A percentile compares a stretch with the other conserved stretches of the same genome.
phyloP scores from a whole-genome alignment of 2,329 filamentous ascomycete genomes.

The Fusarium guadeloupense region DNA sequence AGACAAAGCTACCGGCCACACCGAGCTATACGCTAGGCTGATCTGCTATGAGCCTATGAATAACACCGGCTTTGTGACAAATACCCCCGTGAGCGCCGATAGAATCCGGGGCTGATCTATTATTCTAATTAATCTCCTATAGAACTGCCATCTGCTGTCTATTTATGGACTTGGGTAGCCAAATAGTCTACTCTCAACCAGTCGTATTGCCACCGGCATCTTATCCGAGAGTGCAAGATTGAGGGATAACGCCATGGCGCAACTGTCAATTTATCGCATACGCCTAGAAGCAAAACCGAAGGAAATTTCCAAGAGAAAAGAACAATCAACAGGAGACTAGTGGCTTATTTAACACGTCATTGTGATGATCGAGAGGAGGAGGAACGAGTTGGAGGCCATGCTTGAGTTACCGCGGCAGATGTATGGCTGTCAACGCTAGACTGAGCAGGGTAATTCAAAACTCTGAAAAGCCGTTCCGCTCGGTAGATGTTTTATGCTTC shows the following conservation, averaged over 20 bases:
- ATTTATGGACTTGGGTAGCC: background rate
- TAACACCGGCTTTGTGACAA: background rate
- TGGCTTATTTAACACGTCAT: background rate
- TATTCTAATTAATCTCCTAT: background rate
- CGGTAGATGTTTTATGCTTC: background rate
- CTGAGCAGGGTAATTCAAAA: background rate
- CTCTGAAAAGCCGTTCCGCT: background rate
- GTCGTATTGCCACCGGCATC: no score
- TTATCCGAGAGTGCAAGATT: background rate
- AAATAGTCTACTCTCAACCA: no score
- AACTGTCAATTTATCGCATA: background rate
- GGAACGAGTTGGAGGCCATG: background rate
- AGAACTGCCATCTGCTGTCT: background rate
- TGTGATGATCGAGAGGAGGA: background rate
- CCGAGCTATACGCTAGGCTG: background rate
- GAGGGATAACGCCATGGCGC: background rate
- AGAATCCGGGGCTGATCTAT: background rate
- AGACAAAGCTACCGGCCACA: background rate
- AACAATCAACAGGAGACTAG: background rate
- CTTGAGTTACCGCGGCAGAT: background rate
- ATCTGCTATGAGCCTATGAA: background rate
- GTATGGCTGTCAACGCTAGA: background rate
- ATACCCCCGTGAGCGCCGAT: background rate
- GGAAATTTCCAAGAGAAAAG: background rate
- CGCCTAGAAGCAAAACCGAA: background rate